These are phyloP conservation scores for Diatrype stigma DNA, from an alignment of 2,329 filamentous ascomycete species.

Conservation along the genomic window DNA sequence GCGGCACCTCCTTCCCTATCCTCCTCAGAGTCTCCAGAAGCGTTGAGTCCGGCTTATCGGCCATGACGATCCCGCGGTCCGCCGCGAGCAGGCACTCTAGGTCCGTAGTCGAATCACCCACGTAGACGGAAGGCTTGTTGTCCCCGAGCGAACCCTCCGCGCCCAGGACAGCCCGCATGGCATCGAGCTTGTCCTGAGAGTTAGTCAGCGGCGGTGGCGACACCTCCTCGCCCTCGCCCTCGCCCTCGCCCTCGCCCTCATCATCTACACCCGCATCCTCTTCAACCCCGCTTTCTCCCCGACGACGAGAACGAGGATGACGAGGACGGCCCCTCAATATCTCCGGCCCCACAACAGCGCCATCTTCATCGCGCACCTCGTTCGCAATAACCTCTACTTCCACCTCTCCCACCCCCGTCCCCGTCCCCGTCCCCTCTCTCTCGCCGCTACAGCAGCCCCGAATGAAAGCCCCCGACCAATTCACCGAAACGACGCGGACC, in stretches of 20 bases:
- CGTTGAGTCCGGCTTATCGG: slow-evolving; percentile 29
- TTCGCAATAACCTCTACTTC: slow-evolving; percentile 40
- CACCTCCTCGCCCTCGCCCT: slow-evolving; percentile 15
- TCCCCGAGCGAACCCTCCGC: slow-evolving; percentile 11
- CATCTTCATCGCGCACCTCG: slow-evolving; percentile 31
- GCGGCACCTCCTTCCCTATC: slow-evolving; percentile 27
- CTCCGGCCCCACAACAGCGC: slow-evolving; percentile 38
- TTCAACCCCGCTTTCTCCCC: no score
- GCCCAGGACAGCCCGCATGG: slow-evolving; percentile 29
- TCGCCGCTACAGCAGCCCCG: slow-evolving; percentile 34
- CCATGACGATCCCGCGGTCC: slow-evolving; percentile 42
- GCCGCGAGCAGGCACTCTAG: slow-evolving; percentile 46
- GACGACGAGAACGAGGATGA: no score
- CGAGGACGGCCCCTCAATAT: slow-evolving; percentile 21
- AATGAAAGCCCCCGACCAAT: slow-evolving; percentile 48
- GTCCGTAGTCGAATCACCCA: slow-evolving; percentile 56
- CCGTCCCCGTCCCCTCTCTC: slow-evolving; percentile 1
- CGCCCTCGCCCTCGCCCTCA: not conserved
- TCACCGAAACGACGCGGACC: slow-evolving; percentile 46
- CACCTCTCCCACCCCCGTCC: slow-evolving; percentile 28
- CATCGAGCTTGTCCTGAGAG: slow-evolving; percentile 43
- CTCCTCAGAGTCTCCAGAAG: slow-evolving; percentile 25
- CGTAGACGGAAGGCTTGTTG: slow-evolving; percentile 40
- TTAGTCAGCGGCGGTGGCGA: slow-evolving; percentile 32
- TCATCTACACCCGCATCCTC: not conserved